Evolutionary conservation across 208 protist species (phyloP).

Genomic region (Acanthamoeba triangularis): DNA sequence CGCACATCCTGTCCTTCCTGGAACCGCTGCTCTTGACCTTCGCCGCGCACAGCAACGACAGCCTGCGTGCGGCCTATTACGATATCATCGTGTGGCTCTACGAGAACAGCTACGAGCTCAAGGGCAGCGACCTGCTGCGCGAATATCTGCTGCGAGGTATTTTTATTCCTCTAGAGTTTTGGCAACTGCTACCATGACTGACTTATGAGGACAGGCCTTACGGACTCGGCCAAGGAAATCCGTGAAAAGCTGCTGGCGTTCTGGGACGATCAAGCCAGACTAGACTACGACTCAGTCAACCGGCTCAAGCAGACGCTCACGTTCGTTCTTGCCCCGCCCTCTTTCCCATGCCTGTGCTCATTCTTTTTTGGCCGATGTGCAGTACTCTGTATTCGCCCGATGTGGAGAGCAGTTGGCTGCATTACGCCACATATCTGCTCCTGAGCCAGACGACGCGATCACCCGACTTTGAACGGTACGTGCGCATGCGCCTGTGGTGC

Average conservation of each 20-base stretch:
- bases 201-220: background rate
- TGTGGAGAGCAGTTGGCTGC: slow-evolving; percentile 82
- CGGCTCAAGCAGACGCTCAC: slow-evolving; percentile 71
- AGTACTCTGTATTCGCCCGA: slow-evolving; percentile 75
- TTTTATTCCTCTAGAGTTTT: background rate
- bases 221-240: slow-evolving; percentile 58
- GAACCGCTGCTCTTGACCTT: slow-evolving; percentile 76
- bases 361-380: background rate
- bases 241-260: slow-evolving; percentile 72
- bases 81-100: slow-evolving; percentile 88
- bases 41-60: slow-evolving; percentile 68
- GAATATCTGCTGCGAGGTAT: slow-evolving; percentile 57
- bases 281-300: slow-evolving; percentile 41
- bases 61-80: slow-evolving; percentile 78
- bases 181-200: background rate
- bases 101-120: slow-evolving; percentile 70
- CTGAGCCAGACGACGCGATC: slow-evolving; percentile 78
- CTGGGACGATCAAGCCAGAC: slow-evolving; percentile 60
- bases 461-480: slow-evolving; percentile 81
- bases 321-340: background rate
- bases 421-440: slow-evolving; percentile 83
- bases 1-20: slow-evolving; percentile 78
- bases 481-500: too few species aligned
- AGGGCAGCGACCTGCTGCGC: slow-evolving; percentile 65
- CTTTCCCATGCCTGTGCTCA: background rate